Evolutionary conservation across 176 grass and related monocot species (phyloP), one percentile per base, ranked within the genome.

Genomic region (Luzula sylvatica): DNA sequence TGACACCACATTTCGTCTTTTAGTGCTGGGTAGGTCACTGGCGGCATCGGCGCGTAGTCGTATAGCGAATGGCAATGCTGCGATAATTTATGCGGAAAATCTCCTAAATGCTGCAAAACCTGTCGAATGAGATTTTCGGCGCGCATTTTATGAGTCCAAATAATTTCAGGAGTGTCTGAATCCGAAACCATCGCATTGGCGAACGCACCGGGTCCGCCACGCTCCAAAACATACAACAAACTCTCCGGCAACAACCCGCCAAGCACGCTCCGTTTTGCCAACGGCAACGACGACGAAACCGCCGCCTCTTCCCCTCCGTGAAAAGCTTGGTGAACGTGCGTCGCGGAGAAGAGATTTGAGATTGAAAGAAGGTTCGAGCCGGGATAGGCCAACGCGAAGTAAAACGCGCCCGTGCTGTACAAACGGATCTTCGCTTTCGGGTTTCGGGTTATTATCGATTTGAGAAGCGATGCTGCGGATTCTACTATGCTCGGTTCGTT

Each of bases 1-100:
- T 98, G 86, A 63, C 92, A 98, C 92, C 92, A 98, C 92, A 98
- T 98, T 79, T 98, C 92, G 77, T 98, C 92, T 72, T 87, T 90
- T 70, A 98, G 51, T 65, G 89, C 72, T 4, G 81, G 92, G 39
- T 98, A 98, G 15, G 92, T 98, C 65, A 98, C 86, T 46, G 92
- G 92, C 78, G 92, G 92, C 72, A 98, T 98, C 24, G 92, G 92
- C 70, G 86, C 92, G 82, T 98, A 98, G 76, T 98, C 92, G 89
- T 98, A 98, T 46, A 98, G 76, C 14, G 85, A 82, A 71, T 87
- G 92, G 12, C 86, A 98, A 51, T 98, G 85, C 35, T 98, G 92
- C 56, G 78, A 83, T 69, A 98, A 70, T 72, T 98, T 98, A 35
- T 98, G 92, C 65, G 86, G 75, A 58, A 98, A 98, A 80, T 98